Evolutionary conservation across 306 rosid genomes (phyloP), one percentile per base, ranked within the genome.

Genomic region (Cercis canadensis): DNA sequence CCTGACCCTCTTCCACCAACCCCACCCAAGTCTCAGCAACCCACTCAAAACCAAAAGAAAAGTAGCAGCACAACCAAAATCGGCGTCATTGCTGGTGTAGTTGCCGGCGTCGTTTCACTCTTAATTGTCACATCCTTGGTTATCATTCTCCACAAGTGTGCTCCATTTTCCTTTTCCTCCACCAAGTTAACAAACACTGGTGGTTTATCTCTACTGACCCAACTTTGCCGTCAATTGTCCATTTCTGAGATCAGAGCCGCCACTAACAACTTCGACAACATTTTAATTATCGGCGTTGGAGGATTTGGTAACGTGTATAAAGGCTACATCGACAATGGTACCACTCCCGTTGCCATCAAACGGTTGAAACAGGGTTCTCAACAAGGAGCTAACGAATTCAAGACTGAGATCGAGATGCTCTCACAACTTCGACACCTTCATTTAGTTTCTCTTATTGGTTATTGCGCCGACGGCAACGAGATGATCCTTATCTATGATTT

Each of bases 241-340:
- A 7, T 62, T 5, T 18, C 19, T 4, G 63, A 72, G 36, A 51
- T 72, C 13, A 72, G 0, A 39, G 55, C 46, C 8, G 68, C 76
- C 7, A 70, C 75, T 1, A 70, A 32, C 1, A 70, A 57, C 16
- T 57, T 70, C 7, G 36, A 70, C 6, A 32, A 32, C 3, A 4
- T 15, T 7, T 12, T 44, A 5, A 57, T 29, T 0, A 10, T 70
- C 4, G 75, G 75, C 0, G 56, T 16, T 1, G 75, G 75, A 7
- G 75, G 75, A 14, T 70, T 70, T 15, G 67, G 73, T 24, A 54
- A 68, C n/a, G 73, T 68, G 15, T 68, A 68, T 12, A 58, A 57
- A 46, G 75, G 75, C 0, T 46, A 33, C 19, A 61, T 72, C 4
- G 55, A 72, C 13, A n/a, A 65, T 3, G 3, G 3, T 3, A 24